Conservation (phyloP, 352 stramenopile species). For the Chrysophaeum taylorii region DNA sequence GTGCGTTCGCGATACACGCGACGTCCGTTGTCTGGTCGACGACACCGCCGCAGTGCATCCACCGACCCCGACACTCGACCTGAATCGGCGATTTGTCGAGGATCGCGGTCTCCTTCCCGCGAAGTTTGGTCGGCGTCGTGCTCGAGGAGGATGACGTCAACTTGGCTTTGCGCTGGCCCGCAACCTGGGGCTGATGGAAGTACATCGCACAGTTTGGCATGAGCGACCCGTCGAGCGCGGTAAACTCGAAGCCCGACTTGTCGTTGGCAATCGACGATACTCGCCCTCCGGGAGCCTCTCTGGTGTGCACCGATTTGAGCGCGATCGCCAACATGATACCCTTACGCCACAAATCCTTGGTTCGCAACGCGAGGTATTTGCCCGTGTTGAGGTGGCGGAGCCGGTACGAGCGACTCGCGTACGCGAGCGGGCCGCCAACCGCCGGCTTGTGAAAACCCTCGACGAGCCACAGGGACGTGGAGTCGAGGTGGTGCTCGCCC, state of each 20-base stretch:
- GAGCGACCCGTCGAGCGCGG: too few species aligned
- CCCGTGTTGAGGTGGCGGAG: constrained; percentile 19
- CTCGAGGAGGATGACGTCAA: too few species aligned
- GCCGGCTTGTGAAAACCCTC: constrained; percentile 15
- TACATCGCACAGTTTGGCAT: too few species aligned
- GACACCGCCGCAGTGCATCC: not conserved
- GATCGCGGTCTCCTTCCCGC: too few species aligned
- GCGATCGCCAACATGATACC: too few species aligned
- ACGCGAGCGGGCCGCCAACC: constrained; percentile 12
- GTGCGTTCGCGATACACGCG: not conserved
- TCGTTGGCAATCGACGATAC: too few species aligned
- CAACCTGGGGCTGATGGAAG: constrained; percentile 14
- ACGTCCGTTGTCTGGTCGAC: not conserved
- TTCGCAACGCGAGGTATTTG: constrained; percentile 12
- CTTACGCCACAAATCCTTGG: not conserved
- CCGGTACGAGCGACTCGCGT: constrained; percentile 8
- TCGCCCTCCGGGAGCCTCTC: too few species aligned
- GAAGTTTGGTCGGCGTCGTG: too few species aligned
- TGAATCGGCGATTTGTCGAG: not conserved
- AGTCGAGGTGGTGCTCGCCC: constrained; percentile 18
- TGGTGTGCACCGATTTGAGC: too few species aligned
- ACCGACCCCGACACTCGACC: constrained; percentile 3
- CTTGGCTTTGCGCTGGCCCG: too few species aligned
- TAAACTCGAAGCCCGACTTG: too few species aligned
- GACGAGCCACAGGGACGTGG: constrained; percentile 29